Evolutionary conservation across 495 filamentous ascomycete genomes (phyloP).

Genomic region (Neurospora tetraspora): DNA sequence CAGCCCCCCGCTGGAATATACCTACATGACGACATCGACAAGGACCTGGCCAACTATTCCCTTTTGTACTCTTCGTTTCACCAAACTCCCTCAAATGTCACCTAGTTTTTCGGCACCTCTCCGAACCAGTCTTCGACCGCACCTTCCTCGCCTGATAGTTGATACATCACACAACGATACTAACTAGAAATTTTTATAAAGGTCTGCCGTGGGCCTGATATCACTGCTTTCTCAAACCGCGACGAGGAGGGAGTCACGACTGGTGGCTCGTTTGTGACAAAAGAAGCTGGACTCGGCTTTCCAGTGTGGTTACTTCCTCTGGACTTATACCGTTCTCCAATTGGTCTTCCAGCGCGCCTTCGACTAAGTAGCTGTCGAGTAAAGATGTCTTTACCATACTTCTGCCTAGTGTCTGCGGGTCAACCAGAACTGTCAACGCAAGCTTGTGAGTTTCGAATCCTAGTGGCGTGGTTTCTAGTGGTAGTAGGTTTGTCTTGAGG

Average conservation of each 20-base stretch:
- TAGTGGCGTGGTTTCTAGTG: conserved; percentile 30
- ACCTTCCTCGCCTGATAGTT: not conserved
- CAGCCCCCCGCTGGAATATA: not conserved
- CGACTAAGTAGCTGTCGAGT: conserved; percentile 8
- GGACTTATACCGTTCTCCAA: not conserved
- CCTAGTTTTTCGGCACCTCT: not conserved
- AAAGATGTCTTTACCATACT: not conserved
- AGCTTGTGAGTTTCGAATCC: conserved; percentile 19
- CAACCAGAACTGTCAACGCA: conserved; percentile 10
- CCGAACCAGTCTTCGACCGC: not conserved
- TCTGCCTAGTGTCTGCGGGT: not conserved
- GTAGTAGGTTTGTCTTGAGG: conserved; percentile 33
- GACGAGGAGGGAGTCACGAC: not conserved
- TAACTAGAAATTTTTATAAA: not conserved
- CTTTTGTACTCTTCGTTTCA: not conserved
- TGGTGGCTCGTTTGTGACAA: not conserved
- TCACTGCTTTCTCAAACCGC: not conserved
- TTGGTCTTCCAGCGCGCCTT: conserved; percentile 1
- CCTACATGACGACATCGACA: not conserved
- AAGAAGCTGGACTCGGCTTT: not conserved
- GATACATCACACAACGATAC: not conserved
- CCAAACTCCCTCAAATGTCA: not conserved
- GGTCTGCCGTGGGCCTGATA: not conserved
- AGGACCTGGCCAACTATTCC: not conserved
- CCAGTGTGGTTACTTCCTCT: not conserved